A percentile compares a stretch with the other conserved stretches of the same genome.
Evolutionary conservation across 352 stramenopile species (phyloP).

Genomic region (Phytophthora fragariae): DNA sequence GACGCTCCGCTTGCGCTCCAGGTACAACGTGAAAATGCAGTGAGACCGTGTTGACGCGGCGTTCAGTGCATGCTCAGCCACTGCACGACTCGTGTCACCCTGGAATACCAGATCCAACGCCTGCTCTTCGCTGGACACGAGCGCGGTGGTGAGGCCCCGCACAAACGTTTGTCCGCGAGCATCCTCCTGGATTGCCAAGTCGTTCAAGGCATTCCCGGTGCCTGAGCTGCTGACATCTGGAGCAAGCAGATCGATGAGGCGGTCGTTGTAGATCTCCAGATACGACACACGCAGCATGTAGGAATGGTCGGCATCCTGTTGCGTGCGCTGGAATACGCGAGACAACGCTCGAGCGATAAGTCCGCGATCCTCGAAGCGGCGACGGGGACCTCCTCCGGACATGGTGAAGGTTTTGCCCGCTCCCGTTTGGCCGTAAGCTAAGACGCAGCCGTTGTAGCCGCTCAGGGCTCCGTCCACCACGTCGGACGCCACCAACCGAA

Average conservation of each 20-base stretch:
- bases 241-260: constrained; percentile 73
- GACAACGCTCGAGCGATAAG: constrained; percentile 67
- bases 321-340: constrained; percentile 60
- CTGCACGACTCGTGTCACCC: constrained; percentile 78
- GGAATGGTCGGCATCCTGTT: constrained; percentile 54
- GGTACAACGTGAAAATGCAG: constrained; percentile 64
- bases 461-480: constrained; percentile 68
- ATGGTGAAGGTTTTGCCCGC: constrained; percentile 78
- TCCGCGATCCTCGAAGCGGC: constrained; percentile 65
- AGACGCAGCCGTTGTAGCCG: constrained; percentile 84
- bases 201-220: constrained; percentile 23
- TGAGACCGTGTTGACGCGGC: constrained; percentile 78
- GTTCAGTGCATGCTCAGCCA: constrained; percentile 86
- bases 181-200: constrained; percentile 70
- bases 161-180: constrained; percentile 76
- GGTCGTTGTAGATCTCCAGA: constrained; percentile 93
- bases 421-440: constrained; percentile 81
- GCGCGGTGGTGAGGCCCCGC: constrained; percentile 55
- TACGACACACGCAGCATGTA: constrained; percentile 77
- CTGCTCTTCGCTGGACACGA: constrained; percentile 74
- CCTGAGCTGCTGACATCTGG: background rate
- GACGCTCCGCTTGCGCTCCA: constrained; percentile 53
- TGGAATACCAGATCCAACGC: constrained; percentile 83
- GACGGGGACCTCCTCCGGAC: constrained; percentile 56
- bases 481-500: constrained; percentile 47